Conservation (phyloP, 2,329 filamentous ascomycete genomes). For the Aquanectria penicillioides region DNA sequence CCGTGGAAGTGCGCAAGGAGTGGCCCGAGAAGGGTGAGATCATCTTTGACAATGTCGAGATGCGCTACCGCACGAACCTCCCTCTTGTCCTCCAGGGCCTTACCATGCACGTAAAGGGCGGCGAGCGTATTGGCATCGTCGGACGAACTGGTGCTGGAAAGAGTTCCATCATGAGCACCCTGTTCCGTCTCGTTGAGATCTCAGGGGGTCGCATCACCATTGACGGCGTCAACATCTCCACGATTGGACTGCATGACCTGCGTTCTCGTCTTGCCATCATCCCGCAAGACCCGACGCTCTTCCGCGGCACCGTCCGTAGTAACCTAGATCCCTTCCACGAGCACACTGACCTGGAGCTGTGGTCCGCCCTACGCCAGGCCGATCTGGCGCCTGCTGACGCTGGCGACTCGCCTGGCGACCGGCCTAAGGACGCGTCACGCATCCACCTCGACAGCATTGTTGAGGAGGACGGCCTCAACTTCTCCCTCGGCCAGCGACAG, state of each 20-base stretch:
- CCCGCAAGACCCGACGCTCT: slow-evolving; percentile 85
- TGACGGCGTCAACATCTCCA: slow-evolving; percentile 76
- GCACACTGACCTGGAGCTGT: slow-evolving; percentile 80
- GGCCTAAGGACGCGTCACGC: slow-evolving; percentile 74
- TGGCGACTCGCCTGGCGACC: slow-evolving; percentile 72
- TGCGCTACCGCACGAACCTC: slow-evolving; percentile 79
- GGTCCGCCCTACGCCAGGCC: slow-evolving; percentile 80
- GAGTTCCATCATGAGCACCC: slow-evolving; percentile 82
- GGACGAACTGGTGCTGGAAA: slow-evolving; percentile 86
- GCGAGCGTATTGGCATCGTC: slow-evolving; percentile 84
- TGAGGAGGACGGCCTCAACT: slow-evolving; percentile 95
- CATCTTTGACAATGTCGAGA: slow-evolving; percentile 77
- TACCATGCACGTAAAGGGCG: slow-evolving; percentile 76
- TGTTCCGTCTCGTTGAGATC: slow-evolving; percentile 80
- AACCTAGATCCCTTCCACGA: slow-evolving; percentile 86
- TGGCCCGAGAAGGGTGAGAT: slow-evolving; percentile 94
- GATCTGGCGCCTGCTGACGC: slow-evolving; percentile 71
- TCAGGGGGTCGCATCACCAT: slow-evolving; percentile 71
- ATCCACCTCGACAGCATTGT: slow-evolving; percentile 87
- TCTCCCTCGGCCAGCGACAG: slow-evolving; percentile 93
- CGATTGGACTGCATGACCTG: slow-evolving; percentile 78
- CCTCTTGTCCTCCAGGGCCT: slow-evolving; percentile 79
- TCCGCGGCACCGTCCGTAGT: slow-evolving; percentile 80
- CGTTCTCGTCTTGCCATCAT: slow-evolving; percentile 83
- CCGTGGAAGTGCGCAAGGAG: slow-evolving; percentile 73